Conservation (phyloP, 129 eudicot species). For the Scalesia atractyloides region DNA sequence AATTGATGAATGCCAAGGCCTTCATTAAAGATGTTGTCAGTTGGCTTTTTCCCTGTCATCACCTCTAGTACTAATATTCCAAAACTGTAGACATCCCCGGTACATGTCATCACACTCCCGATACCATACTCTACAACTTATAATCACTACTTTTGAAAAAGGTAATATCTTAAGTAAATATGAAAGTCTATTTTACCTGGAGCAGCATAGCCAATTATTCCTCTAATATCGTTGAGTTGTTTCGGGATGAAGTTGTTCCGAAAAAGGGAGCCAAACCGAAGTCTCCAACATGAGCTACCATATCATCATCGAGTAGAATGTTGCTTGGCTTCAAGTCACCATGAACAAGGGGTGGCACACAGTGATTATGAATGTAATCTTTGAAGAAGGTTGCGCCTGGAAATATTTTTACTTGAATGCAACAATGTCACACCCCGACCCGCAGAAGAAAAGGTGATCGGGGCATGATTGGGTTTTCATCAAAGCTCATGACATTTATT, state of each 20-base stretch:
- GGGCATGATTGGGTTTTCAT: too few relatives aligned
- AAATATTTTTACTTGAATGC: conserved; percentile 1
- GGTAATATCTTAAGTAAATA: too few relatives aligned
- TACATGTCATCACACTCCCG: background rate
- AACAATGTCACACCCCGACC: too few relatives aligned
- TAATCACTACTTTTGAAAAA: too few relatives aligned
- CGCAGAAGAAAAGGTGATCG: too few relatives aligned
- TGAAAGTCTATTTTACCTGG: background rate
- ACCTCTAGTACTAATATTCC: background rate
- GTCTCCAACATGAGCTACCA: conserved; percentile 25
- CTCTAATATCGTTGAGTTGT: background rate
- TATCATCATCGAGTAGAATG: conserved; percentile 17
- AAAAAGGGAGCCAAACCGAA: conserved; percentile 6
- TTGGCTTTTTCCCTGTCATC: background rate
- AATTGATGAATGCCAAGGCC: background rate
- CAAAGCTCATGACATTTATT: too few relatives aligned
- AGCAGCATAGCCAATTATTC: conserved; percentile 18
- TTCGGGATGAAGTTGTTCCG: background rate
- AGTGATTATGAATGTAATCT: conserved; percentile 23
- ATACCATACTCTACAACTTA: background rate
- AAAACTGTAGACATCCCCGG: background rate
- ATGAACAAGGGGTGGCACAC: background rate
- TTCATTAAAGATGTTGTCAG: background rate
- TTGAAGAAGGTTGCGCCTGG: conserved; percentile 11
- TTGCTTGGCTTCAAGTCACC: conserved; percentile 26